These are phyloP conservation scores for Dioscorea zingiberensis DNA, from an alignment of 106 monocot species.

Conservation along the genomic window DNA sequence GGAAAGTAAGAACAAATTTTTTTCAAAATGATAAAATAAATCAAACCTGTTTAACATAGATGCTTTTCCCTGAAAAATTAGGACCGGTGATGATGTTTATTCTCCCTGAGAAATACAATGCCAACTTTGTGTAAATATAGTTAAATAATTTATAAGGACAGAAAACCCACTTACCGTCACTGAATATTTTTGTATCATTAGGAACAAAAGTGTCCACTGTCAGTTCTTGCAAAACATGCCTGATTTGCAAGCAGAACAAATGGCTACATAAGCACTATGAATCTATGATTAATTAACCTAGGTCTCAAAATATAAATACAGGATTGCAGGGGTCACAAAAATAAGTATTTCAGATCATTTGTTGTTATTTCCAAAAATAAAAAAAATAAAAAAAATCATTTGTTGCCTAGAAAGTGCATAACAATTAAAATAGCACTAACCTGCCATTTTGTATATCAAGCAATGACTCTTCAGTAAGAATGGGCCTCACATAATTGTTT, in stretches of 20 bases:
- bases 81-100: conserved; percentile 93
- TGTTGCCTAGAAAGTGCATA: too few relatives aligned
- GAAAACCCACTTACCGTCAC: conserved; percentile 39
- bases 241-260: conserved; percentile 18
- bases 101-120: conserved; percentile 48
- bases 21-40: not conserved
- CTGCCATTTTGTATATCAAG: conserved; percentile 95
- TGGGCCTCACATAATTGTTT: conserved; percentile 87
- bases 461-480: conserved; percentile 70
- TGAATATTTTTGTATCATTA: conserved; percentile 77
- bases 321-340: too few relatives aligned
- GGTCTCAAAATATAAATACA: too few relatives aligned
- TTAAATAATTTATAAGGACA: not conserved
- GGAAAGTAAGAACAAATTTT: too few relatives aligned
- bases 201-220: conserved; percentile 98
- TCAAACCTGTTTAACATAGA: conserved; percentile 91
- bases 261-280: not conserved
- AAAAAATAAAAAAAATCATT: too few relatives aligned
- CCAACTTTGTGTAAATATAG: not conserved
- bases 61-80: conserved; percentile 98
- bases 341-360: too few relatives aligned
- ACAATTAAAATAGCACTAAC: conserved; percentile 22
- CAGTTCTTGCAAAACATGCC: conserved; percentile 99
- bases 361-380: too few relatives aligned
- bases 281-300: not conserved